A percentile compares a stretch with the other conserved stretches of the same genome.
Conservation (phyloP, 768 basidiomycete genomes). For the Lactarius akahatsu region DNA sequence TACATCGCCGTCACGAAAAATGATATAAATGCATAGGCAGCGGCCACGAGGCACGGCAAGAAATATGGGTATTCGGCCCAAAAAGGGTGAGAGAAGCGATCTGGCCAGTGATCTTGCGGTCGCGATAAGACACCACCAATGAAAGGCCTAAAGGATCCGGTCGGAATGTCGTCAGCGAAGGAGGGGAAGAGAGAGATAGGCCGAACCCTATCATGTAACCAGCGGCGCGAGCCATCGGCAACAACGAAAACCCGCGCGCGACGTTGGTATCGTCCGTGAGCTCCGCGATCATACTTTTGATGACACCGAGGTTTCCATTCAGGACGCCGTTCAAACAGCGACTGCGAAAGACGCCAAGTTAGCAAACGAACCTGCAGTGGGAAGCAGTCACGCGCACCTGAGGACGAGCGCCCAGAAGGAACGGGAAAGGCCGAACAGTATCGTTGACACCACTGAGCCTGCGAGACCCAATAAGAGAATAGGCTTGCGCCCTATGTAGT, state of each 20-base stretch:
- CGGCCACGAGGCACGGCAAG: conserved; percentile 30
- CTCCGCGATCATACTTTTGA: conserved; percentile 71
- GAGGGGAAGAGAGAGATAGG: background rate
- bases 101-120: conserved; percentile 31
- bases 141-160: conserved; percentile 22
- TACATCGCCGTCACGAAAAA: conserved; percentile 18
- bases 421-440: conserved; percentile 40
- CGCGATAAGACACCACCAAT: conserved; percentile 33
- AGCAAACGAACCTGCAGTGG: background rate
- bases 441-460: conserved; percentile 37
- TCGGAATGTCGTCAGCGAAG: background rate
- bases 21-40: conserved; percentile 12
- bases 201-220: conserved; percentile 23
- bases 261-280: conserved; percentile 62
- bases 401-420: conserved; percentile 37
- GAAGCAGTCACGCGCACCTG: conserved; percentile 19
- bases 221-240: conserved; percentile 35
- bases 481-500: conserved; percentile 50
- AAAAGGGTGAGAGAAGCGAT: conserved; percentile 28
- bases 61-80: conserved; percentile 34
- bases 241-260: conserved; percentile 40
- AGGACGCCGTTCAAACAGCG: conserved; percentile 21
- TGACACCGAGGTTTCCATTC: conserved; percentile 46
- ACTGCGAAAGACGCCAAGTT: conserved; percentile 1
- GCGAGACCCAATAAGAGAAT: conserved; percentile 41